phyloP scores from a whole-genome alignment of 108 stramenopile genomes.

The Seminavis robusta region DNA sequence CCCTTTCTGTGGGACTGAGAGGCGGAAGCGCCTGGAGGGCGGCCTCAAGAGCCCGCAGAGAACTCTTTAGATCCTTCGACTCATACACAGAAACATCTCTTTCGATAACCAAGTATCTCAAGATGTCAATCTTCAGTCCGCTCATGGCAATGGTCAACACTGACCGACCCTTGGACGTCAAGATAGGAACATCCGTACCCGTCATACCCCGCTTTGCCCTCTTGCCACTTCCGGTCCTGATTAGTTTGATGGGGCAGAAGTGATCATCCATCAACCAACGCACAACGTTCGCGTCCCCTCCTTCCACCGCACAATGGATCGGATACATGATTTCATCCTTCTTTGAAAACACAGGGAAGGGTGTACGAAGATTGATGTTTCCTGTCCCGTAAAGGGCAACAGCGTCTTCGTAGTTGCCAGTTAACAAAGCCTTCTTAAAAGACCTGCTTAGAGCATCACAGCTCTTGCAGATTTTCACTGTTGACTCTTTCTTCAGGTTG shows the following conservation, averaged over 20 bases:
- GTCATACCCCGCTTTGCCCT: constrained; percentile 24
- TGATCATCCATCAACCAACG: constrained; percentile 82
- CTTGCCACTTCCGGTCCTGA: constrained; percentile 40
- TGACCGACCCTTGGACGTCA: constrained; percentile 72
- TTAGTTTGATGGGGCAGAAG: constrained; percentile 63
- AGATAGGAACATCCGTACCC: constrained; percentile 34
- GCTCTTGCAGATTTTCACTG: constrained; percentile 61
- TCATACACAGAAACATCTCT: constrained; percentile 61
- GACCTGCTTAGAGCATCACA: constrained; percentile 51
- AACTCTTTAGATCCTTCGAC: constrained; percentile 40
- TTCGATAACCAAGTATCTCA: constrained; percentile 75
- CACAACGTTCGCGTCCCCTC: constrained; percentile 64
- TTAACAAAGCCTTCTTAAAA: constrained; percentile 65
- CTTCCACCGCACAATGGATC: constrained; percentile 78
- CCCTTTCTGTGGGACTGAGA: neutral
- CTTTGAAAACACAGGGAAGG: constrained; percentile 50
- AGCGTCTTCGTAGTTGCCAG: constrained; percentile 62
- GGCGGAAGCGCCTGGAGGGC: constrained; percentile 29
- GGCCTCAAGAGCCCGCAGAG: constrained; percentile 64
- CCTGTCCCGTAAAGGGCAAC: constrained; percentile 74
- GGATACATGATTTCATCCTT: constrained; percentile 62
- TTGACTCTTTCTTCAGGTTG: constrained; percentile 60
- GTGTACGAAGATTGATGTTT: constrained; percentile 74
- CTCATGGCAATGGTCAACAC: constrained; percentile 73
- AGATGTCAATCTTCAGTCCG: constrained; percentile 46